Evolutionary conservation across 2,329 filamentous ascomycete species (phyloP), one percentile per base, ranked within the genome.

Genomic region (Biscogniauxia marginata): DNA sequence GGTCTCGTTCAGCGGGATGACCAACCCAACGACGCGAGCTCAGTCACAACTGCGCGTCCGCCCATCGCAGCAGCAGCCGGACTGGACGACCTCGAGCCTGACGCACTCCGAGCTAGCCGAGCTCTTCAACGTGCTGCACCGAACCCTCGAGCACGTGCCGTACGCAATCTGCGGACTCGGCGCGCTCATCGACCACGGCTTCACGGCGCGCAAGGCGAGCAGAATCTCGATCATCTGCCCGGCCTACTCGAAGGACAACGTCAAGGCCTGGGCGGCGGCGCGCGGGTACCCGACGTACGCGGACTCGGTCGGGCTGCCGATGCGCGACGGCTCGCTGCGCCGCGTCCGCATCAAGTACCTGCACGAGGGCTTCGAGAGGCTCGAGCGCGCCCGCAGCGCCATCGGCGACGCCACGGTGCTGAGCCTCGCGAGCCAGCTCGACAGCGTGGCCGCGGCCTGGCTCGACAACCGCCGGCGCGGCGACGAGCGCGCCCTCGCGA

Each of bases 111-210:
- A 66, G 47, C 68, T 80, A 7, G 56, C 54, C 11, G 70, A 75
- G 48, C 64, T 80, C 23, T 73, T 81, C 59, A 61, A 65, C 21
- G 63, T 66, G n/a, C 63, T 83, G 45, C 71, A 76, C 55, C 49
- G 50, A 0, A 66, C 71, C 4, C 72, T 84, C 19, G 61, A 64
- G 18, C 75, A 79, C 63, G 71, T 79, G 1, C 74, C 71, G 19
- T 82, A 80, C 64, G 75, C 75, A 9, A 72, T 84, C 45, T 73
- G 70, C 60, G 81, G 81, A 20, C 69, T 73, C 20, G 72, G 73
- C 0, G 79, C 78, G 11, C 70, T 83, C 57, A 63, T 70, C 3
- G 72, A 76, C 48, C 77, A 79, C 69, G 79, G 78, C 48, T 75
- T 71, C 57, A 50, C 62, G 3, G 58, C 55, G 7, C 65, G 70